Conservation (phyloP, 75 land plant species). For the Ceratopteris richardii region DNA sequence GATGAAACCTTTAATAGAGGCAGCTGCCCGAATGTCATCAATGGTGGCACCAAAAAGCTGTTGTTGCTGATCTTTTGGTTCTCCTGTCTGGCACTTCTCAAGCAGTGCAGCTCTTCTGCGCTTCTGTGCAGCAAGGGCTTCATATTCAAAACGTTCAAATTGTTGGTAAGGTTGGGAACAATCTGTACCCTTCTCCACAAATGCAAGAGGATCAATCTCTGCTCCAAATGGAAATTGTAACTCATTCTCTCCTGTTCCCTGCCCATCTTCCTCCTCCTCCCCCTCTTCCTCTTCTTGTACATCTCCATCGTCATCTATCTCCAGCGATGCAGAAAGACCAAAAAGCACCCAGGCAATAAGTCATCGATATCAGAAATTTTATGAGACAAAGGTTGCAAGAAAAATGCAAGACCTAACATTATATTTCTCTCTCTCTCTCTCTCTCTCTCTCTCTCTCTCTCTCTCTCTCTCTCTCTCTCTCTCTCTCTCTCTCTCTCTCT, state of each 20-base stretch:
- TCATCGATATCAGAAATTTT: no score
- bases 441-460: no score
- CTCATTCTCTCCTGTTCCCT: slow-evolving; percentile 35
- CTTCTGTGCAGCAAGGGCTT: slow-evolving; percentile 73
- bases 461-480: no score
- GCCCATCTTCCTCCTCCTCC: slow-evolving; percentile 35
- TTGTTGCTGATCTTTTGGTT: slow-evolving; percentile 34
- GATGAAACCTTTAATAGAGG: slow-evolving; percentile 15
- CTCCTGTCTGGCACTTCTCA: slow-evolving; percentile 20
- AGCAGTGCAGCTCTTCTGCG: slow-evolving; percentile 33
- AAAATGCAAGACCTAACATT: no score
- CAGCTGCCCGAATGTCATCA: slow-evolving; percentile 60
- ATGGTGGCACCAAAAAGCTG: slow-evolving; percentile 44
- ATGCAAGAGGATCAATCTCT: slow-evolving; percentile 57
- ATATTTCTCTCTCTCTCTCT: no score
- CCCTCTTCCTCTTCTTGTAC: slow-evolving; percentile 15
- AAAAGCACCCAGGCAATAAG: no score
- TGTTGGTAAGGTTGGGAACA: slow-evolving; percentile 48
- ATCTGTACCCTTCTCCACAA: slow-evolving; percentile 33
- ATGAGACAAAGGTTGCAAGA: no score
- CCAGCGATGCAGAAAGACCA: no score
- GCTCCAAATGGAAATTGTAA: slow-evolving; percentile 35
- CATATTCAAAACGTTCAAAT: slow-evolving; percentile 68
- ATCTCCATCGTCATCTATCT: slow-evolving; percentile 19
- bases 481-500: no score